Evolutionary conservation across 805 yeast genomes (phyloP), one percentile per base, ranked within the genome.

Genomic region (Ogataea dorogensis): DNA sequence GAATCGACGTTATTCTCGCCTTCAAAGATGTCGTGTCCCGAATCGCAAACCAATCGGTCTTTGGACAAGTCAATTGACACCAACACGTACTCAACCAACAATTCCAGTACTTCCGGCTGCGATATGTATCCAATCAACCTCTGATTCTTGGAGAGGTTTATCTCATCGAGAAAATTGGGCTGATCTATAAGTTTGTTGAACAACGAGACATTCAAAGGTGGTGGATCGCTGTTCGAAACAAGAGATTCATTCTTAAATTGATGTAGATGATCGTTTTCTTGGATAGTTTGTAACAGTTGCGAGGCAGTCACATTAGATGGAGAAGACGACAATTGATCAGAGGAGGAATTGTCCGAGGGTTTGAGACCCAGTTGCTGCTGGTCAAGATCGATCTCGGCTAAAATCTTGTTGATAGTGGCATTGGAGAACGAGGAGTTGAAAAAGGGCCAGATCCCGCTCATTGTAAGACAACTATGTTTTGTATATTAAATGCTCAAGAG

Each of bases 381-480:
- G 31, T 61, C 66, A 18, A 54, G 44, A 22, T 63, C 68, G 11
- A 63, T 63, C 42, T 63, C 66, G n/a, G 55, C 54, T 25, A 63
- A 46, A 14, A 63, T 59, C 45, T 51, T 56, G 42, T 62, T 59
- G 23, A 63, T 63, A 14, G 57, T 51, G 15, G 64, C 67, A 49
- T 61, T 63, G 17, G 65, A 59, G 20, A 61, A 58, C 5, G 65
- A 56, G 16, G 56, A 46, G 41, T 63, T 61, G 50, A 62, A 63
- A 42, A 63, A 63, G 6, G 68, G 67, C 68, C 68, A 63, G 35
- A 63, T 62, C 33, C 61, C 58, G 28, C 65, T 59, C 64, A 61
- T 59, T 19, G 7, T 44, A 32, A 29, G 29, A n/a, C 7, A 17
- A 4, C 7, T n/a, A 3, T 18, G 21, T 21, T 7, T 16, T 10